Base-by-base conservation (phyloP, 352 stramenopile genomes). In the Elongisporangium prolatum region DNA sequence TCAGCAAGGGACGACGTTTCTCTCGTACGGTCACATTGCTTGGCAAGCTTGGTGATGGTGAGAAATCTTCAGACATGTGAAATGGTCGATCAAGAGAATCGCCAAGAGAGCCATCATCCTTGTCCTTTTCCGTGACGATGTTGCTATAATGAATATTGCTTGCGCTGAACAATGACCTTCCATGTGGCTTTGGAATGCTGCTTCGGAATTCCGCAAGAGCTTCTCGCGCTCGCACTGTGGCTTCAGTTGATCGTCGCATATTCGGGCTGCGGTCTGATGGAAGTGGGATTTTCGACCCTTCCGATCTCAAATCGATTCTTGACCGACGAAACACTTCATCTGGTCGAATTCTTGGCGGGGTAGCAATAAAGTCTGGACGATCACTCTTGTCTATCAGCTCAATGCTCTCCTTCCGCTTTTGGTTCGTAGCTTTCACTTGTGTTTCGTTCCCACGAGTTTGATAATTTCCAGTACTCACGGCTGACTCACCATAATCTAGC, bases 261-360 rank as follows among this genome's bases (percentile, higher is more conserved):
- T 16, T 60, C 4, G 25, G 55, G 18, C 21, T 56, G 22, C 24
- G 47, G 17, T 17, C 51, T 44, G 21, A 25, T 18, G 51, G n/a
- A 13, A 56, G 21, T 21, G 62, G 58, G 28, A 68, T 68, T 21
- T 50, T 68, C 17, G 62, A 65, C 1, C 47, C 47, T 37, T 68
- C 57, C 17, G 61, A 22, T 44, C 50, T 63, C 4, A 22, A 0
- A 16, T 67, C 61, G 1, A 60, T 52, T 9, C 34, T 37, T 37
- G 61, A 64, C 17, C 61, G 59, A 37, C 52, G 54, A 20, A 69
- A 68, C 8, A 38, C 28, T 18, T 63, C 49, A 18, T 63, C 63
- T 4, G 52, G 34, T 38, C 61, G 9, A 11, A 13, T 13, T 44
- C 34, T 44, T 44, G 34, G 34, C 4, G 34, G 34, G 17, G 34